These are phyloP conservation scores for Cucurbita argyrosperma DNA, from an alignment of 306 rosid species.

Conservation along the genomic window DNA sequence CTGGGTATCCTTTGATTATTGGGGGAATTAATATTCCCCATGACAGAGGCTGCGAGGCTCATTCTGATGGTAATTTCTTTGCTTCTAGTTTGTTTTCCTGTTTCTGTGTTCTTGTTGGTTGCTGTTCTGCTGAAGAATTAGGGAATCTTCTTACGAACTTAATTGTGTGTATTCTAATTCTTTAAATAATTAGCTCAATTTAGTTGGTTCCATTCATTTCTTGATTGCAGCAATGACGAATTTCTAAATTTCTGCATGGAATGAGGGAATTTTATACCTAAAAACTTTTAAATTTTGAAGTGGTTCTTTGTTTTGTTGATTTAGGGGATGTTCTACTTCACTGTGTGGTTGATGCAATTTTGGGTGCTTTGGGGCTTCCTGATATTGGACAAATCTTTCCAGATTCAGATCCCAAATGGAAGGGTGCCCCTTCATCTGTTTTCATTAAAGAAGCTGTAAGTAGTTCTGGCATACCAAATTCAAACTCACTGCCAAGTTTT, in stretches of 20 bases:
- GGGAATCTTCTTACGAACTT: neutral
- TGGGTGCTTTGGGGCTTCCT: constrained; percentile 91
- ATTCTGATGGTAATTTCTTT: constrained; percentile 62
- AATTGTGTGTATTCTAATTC: neutral
- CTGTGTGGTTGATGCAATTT: constrained; percentile 87
- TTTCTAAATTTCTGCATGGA: neutral
- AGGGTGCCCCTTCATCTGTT: constrained; percentile 70
- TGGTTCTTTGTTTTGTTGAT: constrained; percentile 1
- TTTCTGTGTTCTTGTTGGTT: neutral
- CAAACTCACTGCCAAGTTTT: neutral
- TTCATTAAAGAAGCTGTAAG: constrained; percentile 87
- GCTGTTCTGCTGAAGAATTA: neutral
- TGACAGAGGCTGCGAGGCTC: constrained; percentile 93
- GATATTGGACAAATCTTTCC: constrained; percentile 91
- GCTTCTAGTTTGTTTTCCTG: neutral
- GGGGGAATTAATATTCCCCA: constrained; percentile 89
- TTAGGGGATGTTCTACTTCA: constrained; percentile 92
- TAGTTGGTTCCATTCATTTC: neutral
- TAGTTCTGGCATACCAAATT: constrained; percentile 14
- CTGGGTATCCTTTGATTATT: constrained; percentile 83
- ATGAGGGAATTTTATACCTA: neutral
- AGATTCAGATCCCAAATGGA: constrained; percentile 87
- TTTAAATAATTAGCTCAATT: neutral
- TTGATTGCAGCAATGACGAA: neutral
- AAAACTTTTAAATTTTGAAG: neutral